Evolutionary conservation across 2,329 filamentous ascomycete genomes (phyloP).

Genomic region (Colletotrichum sp.): DNA sequence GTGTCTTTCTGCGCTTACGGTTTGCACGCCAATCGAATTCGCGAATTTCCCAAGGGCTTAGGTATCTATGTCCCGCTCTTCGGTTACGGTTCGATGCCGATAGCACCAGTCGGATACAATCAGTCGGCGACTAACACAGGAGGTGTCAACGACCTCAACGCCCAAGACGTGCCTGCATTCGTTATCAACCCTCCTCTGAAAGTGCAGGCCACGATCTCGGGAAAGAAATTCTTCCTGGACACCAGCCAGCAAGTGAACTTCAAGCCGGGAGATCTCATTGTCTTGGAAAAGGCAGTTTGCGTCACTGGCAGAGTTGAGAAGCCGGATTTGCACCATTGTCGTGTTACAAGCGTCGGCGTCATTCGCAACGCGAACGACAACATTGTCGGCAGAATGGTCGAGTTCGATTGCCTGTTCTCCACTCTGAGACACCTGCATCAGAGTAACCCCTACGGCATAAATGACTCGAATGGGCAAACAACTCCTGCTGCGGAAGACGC

Average conservation of each 20-base stretch:
- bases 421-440: neutral
- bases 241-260: slow-evolving; percentile 14
- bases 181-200: neutral
- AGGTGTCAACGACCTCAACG: neutral
- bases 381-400: slow-evolving; percentile 16
- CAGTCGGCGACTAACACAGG: neutral
- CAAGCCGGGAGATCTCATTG: slow-evolving; percentile 7
- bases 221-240: slow-evolving; percentile 29
- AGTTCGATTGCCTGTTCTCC: neutral
- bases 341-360: slow-evolving; percentile 6
- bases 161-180: neutral
- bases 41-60: slow-evolving; percentile 50
- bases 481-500: neutral
- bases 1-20: slow-evolving; percentile 80
- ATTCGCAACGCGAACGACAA: slow-evolving; percentile 35
- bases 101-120: neutral
- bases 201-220: neutral
- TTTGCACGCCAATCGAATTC: slow-evolving; percentile 42
- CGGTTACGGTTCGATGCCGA: neutral
- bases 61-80: slow-evolving; percentile 35
- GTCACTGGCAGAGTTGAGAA: neutral
- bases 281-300: neutral
- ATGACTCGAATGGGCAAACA: neutral
- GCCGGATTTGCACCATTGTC: slow-evolving; percentile 12
- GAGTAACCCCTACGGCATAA: neutral